A percentile compares a stretch with the other conserved stretches of the same genome.
These are phyloP conservation scores for Candida hungchunana DNA, from an alignment of 805 yeast species.

Conservation along the genomic window DNA sequence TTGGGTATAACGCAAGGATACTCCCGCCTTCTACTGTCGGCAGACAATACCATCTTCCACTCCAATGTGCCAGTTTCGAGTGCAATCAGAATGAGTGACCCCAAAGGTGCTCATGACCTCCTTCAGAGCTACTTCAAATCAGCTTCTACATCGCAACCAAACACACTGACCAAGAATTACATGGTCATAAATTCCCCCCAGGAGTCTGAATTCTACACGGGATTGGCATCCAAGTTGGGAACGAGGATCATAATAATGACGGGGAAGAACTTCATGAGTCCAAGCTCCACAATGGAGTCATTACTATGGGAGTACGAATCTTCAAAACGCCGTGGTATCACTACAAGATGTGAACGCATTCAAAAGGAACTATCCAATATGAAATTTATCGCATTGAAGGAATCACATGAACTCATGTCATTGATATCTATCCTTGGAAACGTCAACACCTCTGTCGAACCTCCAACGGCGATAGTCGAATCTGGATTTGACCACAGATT, in stretches of 20 bases:
- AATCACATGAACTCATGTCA: conserved; percentile 4
- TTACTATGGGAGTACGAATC: conserved; percentile 10
- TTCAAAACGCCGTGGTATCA: conserved; percentile 10
- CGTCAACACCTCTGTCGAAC: background rate
- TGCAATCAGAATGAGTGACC: conserved; percentile 11
- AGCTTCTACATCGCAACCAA: conserved; percentile 7
- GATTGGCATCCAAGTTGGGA: conserved; percentile 17
- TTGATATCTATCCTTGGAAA: conserved; percentile 3
- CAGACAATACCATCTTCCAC: conserved; percentile 16
- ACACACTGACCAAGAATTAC: conserved; percentile 15
- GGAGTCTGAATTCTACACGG: conserved; percentile 20
- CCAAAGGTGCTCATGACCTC: background rate
- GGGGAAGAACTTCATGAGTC: conserved; percentile 10
- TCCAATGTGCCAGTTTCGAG: conserved; percentile 10
- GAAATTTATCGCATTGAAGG: conserved; percentile 12
- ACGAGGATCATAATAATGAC: conserved; percentile 20
- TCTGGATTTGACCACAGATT: conserved; percentile 12
- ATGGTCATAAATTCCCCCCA: conserved; percentile 21
- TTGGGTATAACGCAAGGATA: conserved; percentile 15
- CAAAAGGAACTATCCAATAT: conserved; percentile 2
- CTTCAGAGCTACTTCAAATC: conserved; percentile 15
- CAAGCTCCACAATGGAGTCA: conserved; percentile 19
- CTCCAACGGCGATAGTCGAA: no score
- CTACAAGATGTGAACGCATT: conserved; percentile 7
- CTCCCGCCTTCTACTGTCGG: conserved; percentile 5